These are phyloP conservation scores for Coemansia sp. DNA, from an alignment of 192 early-diverging fungal species.

Conservation along the genomic window DNA sequence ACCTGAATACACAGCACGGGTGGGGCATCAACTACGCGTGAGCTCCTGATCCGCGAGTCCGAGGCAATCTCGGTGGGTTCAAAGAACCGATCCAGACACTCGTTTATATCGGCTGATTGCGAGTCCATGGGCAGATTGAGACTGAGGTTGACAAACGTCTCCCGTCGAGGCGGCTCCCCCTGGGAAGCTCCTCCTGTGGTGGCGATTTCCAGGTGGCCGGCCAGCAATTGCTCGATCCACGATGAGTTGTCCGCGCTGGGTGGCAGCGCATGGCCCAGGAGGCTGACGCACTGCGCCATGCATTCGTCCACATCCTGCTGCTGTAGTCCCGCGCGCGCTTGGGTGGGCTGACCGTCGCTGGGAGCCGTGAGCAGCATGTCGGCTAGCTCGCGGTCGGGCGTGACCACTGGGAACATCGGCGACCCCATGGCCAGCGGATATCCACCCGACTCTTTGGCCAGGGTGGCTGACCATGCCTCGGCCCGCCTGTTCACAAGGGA, in stretches of 20 bases:
- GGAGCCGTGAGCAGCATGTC: constrained; percentile 55
- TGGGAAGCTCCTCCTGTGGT: background rate
- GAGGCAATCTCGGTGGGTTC: constrained; percentile 21
- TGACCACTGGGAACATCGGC: constrained; percentile 38
- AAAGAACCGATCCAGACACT: constrained; percentile 43
- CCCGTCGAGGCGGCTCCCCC: constrained; percentile 4
- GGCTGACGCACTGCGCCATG: constrained; percentile 65
- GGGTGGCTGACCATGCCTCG: constrained; percentile 29
- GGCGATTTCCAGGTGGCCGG: constrained; percentile 23
- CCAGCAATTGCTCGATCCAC: constrained; percentile 43
- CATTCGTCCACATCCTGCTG: constrained; percentile 81
- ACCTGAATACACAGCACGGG: constrained; percentile 71
- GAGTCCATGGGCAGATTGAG: constrained; percentile 22
- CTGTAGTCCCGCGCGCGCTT: constrained; percentile 11
- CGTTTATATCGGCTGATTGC: constrained; percentile 40
- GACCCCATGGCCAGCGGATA: constrained; percentile 22
- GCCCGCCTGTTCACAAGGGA: constrained; percentile 29
- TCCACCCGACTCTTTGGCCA: constrained; percentile 25
- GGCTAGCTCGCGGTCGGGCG: constrained; percentile 59
- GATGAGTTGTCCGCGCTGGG: constrained; percentile 19
- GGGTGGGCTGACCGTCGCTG: constrained; percentile 4
- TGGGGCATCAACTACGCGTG: constrained; percentile 52
- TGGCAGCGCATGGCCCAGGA: constrained; percentile 62
- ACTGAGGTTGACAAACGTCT: constrained; percentile 38
- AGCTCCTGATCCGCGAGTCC: constrained; percentile 11